phyloP scores from a whole-genome alignment of 768 basidiomycete species.

The Kwoniella pini region DNA sequence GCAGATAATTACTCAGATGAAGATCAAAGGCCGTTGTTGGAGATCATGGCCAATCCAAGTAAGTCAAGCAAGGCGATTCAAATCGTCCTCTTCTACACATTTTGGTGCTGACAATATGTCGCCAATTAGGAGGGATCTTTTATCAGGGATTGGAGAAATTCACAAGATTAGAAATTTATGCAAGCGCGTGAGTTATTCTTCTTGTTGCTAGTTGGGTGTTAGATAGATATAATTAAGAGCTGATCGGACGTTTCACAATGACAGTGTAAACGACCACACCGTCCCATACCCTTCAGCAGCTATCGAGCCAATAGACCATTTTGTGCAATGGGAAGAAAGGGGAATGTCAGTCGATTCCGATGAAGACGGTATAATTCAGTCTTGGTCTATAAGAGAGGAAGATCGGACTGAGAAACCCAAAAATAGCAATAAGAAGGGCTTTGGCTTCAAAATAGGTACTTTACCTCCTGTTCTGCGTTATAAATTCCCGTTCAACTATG shows the following conservation, averaged over 20 bases:
- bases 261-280: constrained; percentile 34
- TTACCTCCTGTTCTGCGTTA: constrained; percentile 39
- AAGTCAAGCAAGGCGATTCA: not conserved
- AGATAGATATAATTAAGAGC: too few relatives aligned
- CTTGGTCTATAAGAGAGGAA: constrained; percentile 15
- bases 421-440: constrained; percentile 13
- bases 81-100: not conserved
- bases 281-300: constrained; percentile 45
- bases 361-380: constrained; percentile 26
- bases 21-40: constrained; percentile 38
- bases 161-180: constrained; percentile 31
- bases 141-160: constrained; percentile 30
- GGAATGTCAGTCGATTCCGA: constrained; percentile 31
- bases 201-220: too few relatives aligned
- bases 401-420: not conserved
- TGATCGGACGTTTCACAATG: too few relatives aligned
- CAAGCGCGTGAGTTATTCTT: constrained; percentile 44
- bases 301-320: constrained; percentile 33
- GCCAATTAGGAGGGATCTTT: constrained; percentile 24
- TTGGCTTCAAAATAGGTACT: constrained; percentile 20
- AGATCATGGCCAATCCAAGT: constrained; percentile 48
- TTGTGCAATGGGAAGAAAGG: constrained; percentile 29
- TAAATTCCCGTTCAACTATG: constrained; percentile 44
- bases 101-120: not conserved
- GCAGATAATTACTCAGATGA: constrained; percentile 35